phyloP scores from a whole-genome alignment of 2,329 filamentous ascomycete genomes.

The Bipolaris bicolor region DNA sequence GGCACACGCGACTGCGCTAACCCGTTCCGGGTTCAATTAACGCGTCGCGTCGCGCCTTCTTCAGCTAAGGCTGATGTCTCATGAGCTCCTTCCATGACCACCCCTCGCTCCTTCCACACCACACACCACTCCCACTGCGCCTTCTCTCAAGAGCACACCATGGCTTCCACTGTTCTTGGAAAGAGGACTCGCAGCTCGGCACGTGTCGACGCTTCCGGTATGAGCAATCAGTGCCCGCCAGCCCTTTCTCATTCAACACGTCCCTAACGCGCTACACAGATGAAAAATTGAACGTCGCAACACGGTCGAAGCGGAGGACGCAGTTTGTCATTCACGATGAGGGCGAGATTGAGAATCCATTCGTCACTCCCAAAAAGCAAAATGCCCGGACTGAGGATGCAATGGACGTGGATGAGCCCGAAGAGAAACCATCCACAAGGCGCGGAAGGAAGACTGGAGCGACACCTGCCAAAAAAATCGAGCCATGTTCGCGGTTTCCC shows the following conservation, averaged over 20 bases:
- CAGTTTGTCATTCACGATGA: constrained; percentile 59
- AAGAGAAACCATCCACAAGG: constrained; percentile 45
- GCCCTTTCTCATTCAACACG: constrained; percentile 23
- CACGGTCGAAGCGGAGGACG: constrained; percentile 52
- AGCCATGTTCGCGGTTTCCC: constrained; percentile 50
- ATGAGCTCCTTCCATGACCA: constrained; percentile 19
- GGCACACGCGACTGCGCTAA: constrained; percentile 9
- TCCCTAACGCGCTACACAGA: constrained; percentile 37
- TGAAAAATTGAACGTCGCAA: constrained; percentile 30
- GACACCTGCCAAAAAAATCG: constrained; percentile 57
- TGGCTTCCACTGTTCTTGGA: constrained; percentile 47
- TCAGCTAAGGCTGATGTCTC: background rate
- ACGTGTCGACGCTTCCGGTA: constrained; percentile 34
- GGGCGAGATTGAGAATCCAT: constrained; percentile 72
- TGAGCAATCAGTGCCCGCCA: constrained; percentile 18
- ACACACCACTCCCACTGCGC: constrained; percentile 23
- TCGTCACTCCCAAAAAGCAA: constrained; percentile 50
- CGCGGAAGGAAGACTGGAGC: constrained; percentile 42
- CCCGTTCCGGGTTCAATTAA: constrained; percentile 12
- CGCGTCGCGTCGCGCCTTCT: constrained; percentile 25
- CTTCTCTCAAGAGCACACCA: constrained; percentile 27
- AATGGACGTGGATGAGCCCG: constrained; percentile 55
- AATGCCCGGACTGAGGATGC: constrained; percentile 48
- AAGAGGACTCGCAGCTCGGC: constrained; percentile 48
- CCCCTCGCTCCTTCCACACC: constrained; percentile 23